Evolutionary conservation across 371 early-diverging fungal species (phyloP).

Genomic region (Nematocida sp.): DNA sequence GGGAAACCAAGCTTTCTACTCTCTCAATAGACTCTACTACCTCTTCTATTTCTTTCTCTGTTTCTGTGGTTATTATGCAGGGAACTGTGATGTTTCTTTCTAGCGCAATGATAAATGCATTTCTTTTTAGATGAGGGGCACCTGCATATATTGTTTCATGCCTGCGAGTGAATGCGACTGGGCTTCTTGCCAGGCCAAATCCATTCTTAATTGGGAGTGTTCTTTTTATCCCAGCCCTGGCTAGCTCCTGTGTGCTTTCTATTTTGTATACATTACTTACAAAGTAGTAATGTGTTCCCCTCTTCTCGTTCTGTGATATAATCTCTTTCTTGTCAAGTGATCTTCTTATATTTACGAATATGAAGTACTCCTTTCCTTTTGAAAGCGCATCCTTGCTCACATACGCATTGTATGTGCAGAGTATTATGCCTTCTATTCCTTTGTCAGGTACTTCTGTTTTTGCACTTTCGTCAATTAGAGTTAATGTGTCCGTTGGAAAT

Average conservation of each 20-base stretch:
- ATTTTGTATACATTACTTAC: constrained; percentile 50
- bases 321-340: constrained; percentile 38
- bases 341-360: constrained; percentile 48
- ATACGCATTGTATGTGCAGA: constrained; percentile 19
- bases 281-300: constrained; percentile 9
- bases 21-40: neutral
- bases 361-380: neutral
- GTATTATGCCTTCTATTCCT: neutral
- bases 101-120: constrained; percentile 37
- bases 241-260: constrained; percentile 29
- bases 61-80: constrained; percentile 21
- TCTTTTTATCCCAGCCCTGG: constrained; percentile 20
- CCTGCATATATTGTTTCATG: constrained; percentile 52
- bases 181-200: constrained; percentile 32
- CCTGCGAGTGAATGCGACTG: constrained; percentile 23
- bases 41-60: neutral
- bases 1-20: neutral
- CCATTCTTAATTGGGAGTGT: constrained; percentile 40
- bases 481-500: neutral
- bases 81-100: constrained; percentile 50
- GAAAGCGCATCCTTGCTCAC: neutral
- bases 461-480: neutral
- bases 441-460: neutral
- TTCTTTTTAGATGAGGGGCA: constrained; percentile 25
- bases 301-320: neutral